phyloP scores from a whole-genome alignment of 495 filamentous ascomycete genomes.

The Alectoria sarmentosa region DNA sequence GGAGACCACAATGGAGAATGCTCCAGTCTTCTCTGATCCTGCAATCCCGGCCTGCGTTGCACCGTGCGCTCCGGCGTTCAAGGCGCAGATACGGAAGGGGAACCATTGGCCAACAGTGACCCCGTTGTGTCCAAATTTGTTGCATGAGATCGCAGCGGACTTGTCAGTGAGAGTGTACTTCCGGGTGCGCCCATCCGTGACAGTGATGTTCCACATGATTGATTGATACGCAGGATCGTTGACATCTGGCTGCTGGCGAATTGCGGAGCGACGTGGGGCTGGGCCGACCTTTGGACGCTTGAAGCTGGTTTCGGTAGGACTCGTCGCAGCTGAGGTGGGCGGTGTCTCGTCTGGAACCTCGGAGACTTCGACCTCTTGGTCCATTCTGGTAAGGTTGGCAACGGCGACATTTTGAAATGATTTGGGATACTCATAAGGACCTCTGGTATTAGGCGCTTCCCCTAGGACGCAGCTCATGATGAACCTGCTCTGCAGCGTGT shows the following conservation, averaged over 20 bases:
- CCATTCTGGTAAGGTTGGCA: not conserved
- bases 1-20: conserved; percentile 37
- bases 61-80: conserved; percentile 46
- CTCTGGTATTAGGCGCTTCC: not conserved
- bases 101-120: conserved; percentile 44
- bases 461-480: conserved; percentile 7
- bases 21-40: conserved; percentile 33
- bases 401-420: conserved; percentile 6
- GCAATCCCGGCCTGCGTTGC: conserved; percentile 38
- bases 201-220: conserved; percentile 20
- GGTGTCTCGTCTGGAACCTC: not conserved
- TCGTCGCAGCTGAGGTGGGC: not conserved
- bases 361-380: not conserved
- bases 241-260: not conserved
- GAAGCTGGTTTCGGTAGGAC: no score
- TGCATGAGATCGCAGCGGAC: not conserved
- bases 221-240: not conserved
- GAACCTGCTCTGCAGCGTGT: not conserved
- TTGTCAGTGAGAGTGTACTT: not conserved
- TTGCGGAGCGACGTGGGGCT: not conserved
- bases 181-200: not conserved
- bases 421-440: conserved; percentile 6
- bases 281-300: not conserved
- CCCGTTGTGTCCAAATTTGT: conserved; percentile 39
- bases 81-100: conserved; percentile 40